Evolutionary conservation across 1,284 basidiomycete species (phyloP).

Genomic region (Naganishia sp.): DNA sequence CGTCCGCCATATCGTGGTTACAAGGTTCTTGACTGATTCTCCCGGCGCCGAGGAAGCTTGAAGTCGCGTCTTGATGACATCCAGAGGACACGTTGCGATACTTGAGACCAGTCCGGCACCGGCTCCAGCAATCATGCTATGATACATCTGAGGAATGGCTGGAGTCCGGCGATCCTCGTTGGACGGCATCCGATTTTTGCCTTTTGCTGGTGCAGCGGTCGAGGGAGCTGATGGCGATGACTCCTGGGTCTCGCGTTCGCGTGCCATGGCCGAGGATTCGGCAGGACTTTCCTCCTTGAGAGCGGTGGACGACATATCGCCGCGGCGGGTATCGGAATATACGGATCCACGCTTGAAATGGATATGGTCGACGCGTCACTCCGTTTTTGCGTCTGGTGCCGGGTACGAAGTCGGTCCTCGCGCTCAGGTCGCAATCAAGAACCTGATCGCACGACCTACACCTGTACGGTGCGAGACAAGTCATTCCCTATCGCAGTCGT

Average conservation of each 20-base stretch:
- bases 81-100: slow-evolving; percentile 93
- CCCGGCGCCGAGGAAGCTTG: slow-evolving; percentile 84
- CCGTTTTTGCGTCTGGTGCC: no score
- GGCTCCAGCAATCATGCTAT: slow-evolving; percentile 58
- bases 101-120: slow-evolving; percentile 81
- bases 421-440: not conserved
- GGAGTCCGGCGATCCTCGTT: not conserved
- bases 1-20: slow-evolving; percentile 68
- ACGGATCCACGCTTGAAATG: not conserved
- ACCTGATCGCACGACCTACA: not conserved
- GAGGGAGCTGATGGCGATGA: not conserved
- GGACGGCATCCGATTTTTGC: slow-evolving; percentile 1
- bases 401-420: not conserved
- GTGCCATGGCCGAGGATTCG: slow-evolving; percentile 20
- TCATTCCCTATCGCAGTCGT: no score
- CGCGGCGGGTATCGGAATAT: not conserved
- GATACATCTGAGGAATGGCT: slow-evolving; percentile 44
- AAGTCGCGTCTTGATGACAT: slow-evolving; percentile 95
- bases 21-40: slow-evolving; percentile 73
- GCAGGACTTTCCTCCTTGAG: slow-evolving; percentile 21
- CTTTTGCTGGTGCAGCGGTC: not conserved
- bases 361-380: not conserved
- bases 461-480: no score
- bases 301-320: slow-evolving; percentile 6
- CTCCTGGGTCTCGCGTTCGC: slow-evolving; percentile 2